Evolutionary conservation across 2,329 filamentous ascomycete genomes (phyloP), one percentile per base, ranked within the genome.

Genomic region (Xylariaceae sp.): DNA sequence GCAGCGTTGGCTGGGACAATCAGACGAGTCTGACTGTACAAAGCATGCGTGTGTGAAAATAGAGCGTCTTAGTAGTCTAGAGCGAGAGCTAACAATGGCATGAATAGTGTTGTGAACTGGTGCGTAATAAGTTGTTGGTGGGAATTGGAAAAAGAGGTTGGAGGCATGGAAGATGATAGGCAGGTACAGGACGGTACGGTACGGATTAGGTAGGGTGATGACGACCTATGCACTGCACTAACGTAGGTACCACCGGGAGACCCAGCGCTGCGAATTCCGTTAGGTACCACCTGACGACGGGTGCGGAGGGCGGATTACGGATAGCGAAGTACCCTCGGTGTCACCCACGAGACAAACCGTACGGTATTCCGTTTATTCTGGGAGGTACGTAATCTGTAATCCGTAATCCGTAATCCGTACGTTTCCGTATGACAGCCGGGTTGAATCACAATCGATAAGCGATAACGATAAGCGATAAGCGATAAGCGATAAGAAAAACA

Each of bases 91-190:
- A 30, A 30, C 23, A 41, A 41, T 41, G 8, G 37, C 37, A 10
- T 35, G 51, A 44, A 51, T 54, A 13, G 50, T n/a, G 41, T n/a
- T 45, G 41, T 30, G 11, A 41, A 41, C 37, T 41, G 23, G 49
- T 51, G 23, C 15, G 15, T 35, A 67, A 41, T 41, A 41, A 41
- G 7, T 30, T 30, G 23, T 44, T n/a, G 39, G 10, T n/a, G 39
- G n/a, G 10, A 44, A 47, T 7, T 11, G 13, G 9, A 18, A 41
- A 13, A 41, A 41, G 11, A 41, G 8, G 37, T 9, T 41, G 37
- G 37, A 41, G 9, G 37, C 23, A 30, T 30, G 23, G 23, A 30
- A 4, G 23, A 30, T 30, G 23, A 30, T 41, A 41, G 37, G 37
- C 11, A 41, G 37, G 37, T 41, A 41, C 11, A 30, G 23, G 9